Evolutionary conservation across 768 basidiomycete species (phyloP).

Genomic region (Pisolithus microcarpus): DNA sequence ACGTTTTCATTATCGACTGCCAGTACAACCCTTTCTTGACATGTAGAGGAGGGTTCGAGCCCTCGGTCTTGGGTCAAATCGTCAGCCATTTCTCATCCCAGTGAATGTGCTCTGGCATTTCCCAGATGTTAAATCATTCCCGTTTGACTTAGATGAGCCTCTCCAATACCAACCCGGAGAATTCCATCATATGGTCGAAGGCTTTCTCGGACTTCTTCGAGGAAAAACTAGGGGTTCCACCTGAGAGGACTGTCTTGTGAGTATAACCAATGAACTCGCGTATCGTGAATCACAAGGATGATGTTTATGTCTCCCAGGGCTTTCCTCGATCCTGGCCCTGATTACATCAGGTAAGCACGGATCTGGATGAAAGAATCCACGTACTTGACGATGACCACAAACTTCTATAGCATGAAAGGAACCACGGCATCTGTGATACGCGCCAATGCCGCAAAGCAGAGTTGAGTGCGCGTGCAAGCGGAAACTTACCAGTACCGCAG

Average conservation of each 20-base stretch:
- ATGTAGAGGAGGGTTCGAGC: conserved; percentile 58
- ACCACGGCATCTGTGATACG: conserved; percentile 4
- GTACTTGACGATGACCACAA: neutral
- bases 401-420: conserved; percentile 8
- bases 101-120: neutral
- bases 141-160: conserved; percentile 43
- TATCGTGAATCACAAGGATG: neutral
- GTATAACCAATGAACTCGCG: neutral
- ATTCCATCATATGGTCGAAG: conserved; percentile 49
- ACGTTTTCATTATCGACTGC: conserved; percentile 47
- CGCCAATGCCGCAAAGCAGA: neutral
- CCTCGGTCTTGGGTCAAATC: conserved; percentile 51
- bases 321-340: conserved; percentile 22
- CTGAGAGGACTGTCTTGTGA: conserved; percentile 57
- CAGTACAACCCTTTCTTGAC: conserved; percentile 53
- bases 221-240: conserved; percentile 42
- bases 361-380: neutral
- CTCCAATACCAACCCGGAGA: conserved; percentile 42
- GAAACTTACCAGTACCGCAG: no score
- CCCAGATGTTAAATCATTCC: neutral
- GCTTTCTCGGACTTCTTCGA: conserved; percentile 49
- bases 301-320: conserved; percentile 8
- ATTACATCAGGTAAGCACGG: conserved; percentile 17
- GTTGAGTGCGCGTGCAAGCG: neutral
- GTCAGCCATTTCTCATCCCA: conserved; percentile 33